Conservation (phyloP, 768 basidiomycete genomes). For the Trametes punicea region DNA sequence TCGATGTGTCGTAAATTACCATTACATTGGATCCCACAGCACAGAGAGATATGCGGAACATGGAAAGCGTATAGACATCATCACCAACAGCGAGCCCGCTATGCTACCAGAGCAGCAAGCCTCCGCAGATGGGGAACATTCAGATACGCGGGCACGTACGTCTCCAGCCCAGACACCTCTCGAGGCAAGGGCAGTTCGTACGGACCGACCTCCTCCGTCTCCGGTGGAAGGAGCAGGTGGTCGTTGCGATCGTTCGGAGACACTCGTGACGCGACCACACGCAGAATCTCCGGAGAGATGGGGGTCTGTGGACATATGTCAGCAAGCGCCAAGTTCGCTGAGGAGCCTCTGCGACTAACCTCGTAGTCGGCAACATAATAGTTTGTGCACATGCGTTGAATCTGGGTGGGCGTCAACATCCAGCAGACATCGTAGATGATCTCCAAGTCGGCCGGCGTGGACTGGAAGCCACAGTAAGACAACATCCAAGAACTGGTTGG, state of each 20-base stretch:
- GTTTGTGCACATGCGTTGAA: slow-evolving; percentile 98
- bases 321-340: not conserved
- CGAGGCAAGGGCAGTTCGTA: slow-evolving; percentile 92
- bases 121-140: slow-evolving; percentile 87
- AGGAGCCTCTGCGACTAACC: slow-evolving; percentile 42
- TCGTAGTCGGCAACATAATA: slow-evolving; percentile 99
- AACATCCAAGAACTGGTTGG: not conserved
- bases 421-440: slow-evolving; percentile 99
- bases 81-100: slow-evolving; percentile 23
- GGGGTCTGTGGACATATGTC: slow-evolving; percentile 60
- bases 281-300: slow-evolving; percentile 94
- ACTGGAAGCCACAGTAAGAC: slow-evolving; percentile 41
- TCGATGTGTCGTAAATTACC: slow-evolving; percentile 19
- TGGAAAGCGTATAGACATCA: slow-evolving; percentile 15
- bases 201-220: slow-evolving; percentile 95
- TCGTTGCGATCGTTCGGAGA: slow-evolving; percentile 96
- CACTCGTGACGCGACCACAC: slow-evolving; percentile 93
- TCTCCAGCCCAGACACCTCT: slow-evolving; percentile 94
- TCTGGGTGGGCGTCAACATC: slow-evolving; percentile 99
- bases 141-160: slow-evolving; percentile 90
- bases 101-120: slow-evolving; percentile 82
- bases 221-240: slow-evolving; percentile 91
- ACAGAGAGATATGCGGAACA: slow-evolving; percentile 17
- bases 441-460: slow-evolving; percentile 92
- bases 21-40: slow-evolving; percentile 22